A percentile compares a stretch with the other conserved stretches of the same genome.
These are phyloP conservation scores for Pseudogymnoascus sp. DNA, from an alignment of 2,329 filamentous ascomycete species.

Conservation along the genomic window DNA sequence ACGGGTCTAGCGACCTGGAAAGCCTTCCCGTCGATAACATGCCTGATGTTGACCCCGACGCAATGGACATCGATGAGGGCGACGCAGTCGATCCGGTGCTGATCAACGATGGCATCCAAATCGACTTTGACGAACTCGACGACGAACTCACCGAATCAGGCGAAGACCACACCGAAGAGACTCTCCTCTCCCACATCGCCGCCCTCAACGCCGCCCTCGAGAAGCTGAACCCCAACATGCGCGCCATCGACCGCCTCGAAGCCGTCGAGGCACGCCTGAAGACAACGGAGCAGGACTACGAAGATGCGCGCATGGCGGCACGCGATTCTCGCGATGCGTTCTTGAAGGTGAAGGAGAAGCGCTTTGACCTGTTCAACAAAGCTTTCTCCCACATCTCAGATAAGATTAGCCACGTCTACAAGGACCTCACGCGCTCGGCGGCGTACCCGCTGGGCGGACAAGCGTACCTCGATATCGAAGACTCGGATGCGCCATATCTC, in stretches of 20 bases:
- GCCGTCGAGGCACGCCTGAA: slow-evolving; percentile 76
- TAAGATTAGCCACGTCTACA: slow-evolving; percentile 89
- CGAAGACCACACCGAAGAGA: slow-evolving; percentile 64
- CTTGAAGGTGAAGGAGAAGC: slow-evolving; percentile 69
- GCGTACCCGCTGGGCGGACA: slow-evolving; percentile 90
- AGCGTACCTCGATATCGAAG: slow-evolving; percentile 81
- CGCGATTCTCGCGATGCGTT: slow-evolving; percentile 76
- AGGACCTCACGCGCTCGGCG: slow-evolving; percentile 82
- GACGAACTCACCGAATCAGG: slow-evolving; percentile 74
- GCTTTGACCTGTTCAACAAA: slow-evolving; percentile 88
- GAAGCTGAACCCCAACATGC: slow-evolving; percentile 94
- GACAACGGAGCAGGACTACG: slow-evolving; percentile 81
- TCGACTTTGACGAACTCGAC: slow-evolving; percentile 76
- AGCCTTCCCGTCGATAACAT: slow-evolving; percentile 78
- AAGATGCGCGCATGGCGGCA: slow-evolving; percentile 69
- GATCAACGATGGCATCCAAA: slow-evolving; percentile 84
- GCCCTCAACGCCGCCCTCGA: slow-evolving; percentile 72
- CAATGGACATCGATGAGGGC: slow-evolving; percentile 84
- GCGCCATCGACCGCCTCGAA: slow-evolving; percentile 84
- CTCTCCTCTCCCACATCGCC: slow-evolving; percentile 69
- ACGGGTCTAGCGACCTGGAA: slow-evolving; percentile 66
- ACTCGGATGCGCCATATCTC: slow-evolving; percentile 92
- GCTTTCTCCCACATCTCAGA: slow-evolving; percentile 93
- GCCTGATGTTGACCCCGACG: slow-evolving; percentile 69
- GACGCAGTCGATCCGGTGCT: slow-evolving; percentile 60